Base-by-base conservation (phyloP, 345 rosid genomes). In the Conringia planisiliqua region DNA sequence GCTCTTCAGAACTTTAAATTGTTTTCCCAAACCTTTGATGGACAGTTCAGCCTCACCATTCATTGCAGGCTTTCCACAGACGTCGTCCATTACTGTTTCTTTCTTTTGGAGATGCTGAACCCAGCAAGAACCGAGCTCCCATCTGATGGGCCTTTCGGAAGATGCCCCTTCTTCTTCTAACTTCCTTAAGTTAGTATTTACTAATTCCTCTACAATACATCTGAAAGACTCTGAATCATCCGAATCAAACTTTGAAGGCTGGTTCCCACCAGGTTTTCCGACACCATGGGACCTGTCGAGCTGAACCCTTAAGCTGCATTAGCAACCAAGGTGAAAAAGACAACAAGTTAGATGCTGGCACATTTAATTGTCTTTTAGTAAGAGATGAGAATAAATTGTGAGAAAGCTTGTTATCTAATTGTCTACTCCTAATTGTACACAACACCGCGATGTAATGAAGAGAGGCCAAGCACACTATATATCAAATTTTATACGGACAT, bases 121-220 rank as follows among this genome's bases (percentile, higher is more conserved):
- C 98, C 95, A 94, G 78, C 89, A 88, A 40, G 95, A 87, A 71
- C 98, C 97, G 4, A 94, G 85, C 76, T 91, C 98, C 97, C 98
- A 94, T 80, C 98, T 87, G 73, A 94, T 88, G 54, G 90, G 63
- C 80, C 82, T 80, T 67, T 77, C 79, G 29, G 76, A 62, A 74
- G 85, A 62, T 72, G 70, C 68, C 57, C 79, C 74, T 60, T 82
- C 83, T 74, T 76, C 85, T 75, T 76, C 88, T 82, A 91, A 74
- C 82, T 89, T 87, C 77, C 78, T 75, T 82, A 94, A 70, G 82
- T 90, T 83, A 48, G 77, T 79, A 66, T 84, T 86, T 16, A 91
- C 72, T 62, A 88, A 80, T 66, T 85, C 84, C 74, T 82, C 70
- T 77, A 87, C 89, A 59, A 82, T 72, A 65, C 81, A 78, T 77